A percentile compares a stretch with the other conserved stretches of the same genome.
Evolutionary conservation across 2,329 filamentous ascomycete species (phyloP).

Genomic region (Colletotrichum musae): DNA sequence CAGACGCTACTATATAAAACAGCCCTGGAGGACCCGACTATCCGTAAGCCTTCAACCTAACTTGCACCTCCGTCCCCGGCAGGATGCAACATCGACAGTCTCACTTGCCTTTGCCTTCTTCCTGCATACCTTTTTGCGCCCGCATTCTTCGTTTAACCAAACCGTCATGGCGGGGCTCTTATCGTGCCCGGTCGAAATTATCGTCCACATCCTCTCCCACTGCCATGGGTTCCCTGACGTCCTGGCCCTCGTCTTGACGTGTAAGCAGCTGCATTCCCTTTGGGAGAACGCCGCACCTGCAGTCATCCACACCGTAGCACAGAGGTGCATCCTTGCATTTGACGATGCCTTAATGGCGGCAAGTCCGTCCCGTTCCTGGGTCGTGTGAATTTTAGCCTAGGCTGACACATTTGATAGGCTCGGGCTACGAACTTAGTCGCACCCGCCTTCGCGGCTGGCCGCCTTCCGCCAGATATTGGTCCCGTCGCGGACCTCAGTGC

Average conservation of each 20-base stretch:
- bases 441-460: constrained; percentile 18
- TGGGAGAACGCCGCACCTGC: constrained; percentile 15
- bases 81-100: background rate
- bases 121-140: too few relatives aligned
- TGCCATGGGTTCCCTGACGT: constrained; percentile 15
- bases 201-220: constrained; percentile 2
- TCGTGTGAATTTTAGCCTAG: background rate
- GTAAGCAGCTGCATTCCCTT: constrained; percentile 7
- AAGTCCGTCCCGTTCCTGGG: background rate
- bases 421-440: constrained; percentile 25
- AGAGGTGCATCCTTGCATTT: constrained; percentile 18
- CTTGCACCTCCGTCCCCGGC: background rate
- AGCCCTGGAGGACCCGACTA: too few relatives aligned
- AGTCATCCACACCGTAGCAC: constrained; percentile 15
- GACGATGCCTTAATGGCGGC: constrained; percentile 31
- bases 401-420: constrained; percentile 17
- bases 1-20: too few relatives aligned
- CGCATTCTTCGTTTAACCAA: background rate
- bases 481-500: constrained; percentile 14
- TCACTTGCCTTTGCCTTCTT: background rate
- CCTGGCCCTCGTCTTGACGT: constrained; percentile 20
- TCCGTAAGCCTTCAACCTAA: background rate
- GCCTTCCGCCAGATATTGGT: constrained; percentile 13
- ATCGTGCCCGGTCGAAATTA: constrained; percentile 19
- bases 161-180: constrained; percentile 8